Evolutionary conservation across 2,329 filamentous ascomycete species (phyloP), one percentile per base, ranked within the genome.

Genomic region (Aspergillus versicolor): DNA sequence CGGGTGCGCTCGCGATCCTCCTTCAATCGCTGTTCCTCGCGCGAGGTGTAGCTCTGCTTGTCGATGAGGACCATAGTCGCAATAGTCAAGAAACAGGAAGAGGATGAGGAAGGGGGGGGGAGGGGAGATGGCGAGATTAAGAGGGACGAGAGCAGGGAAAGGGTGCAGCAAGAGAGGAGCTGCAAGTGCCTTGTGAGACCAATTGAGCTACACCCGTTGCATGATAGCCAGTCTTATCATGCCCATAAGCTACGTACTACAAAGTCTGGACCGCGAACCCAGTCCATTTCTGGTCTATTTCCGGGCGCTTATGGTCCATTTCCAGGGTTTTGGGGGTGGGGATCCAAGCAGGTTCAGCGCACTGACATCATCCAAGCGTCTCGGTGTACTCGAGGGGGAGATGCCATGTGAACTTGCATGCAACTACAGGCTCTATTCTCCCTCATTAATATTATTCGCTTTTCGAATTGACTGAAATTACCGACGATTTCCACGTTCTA

Each of bases 11-110:
- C 85, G 58, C 87, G 85, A 76, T 97, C 93, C 71, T 96, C 86
- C 71, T 89, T 88, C 66, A 97, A 83, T 49, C 94, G 88, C 75
- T 89, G 89, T 81, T 97, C 93, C 78, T 97, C 93, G 75, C 90
- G 88, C 59, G 89, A 92, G 71, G 93, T 83, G 75, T 91, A 92
- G 72, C 94, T 90, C 76, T 94, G 86, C 70, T 88, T 86, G 76
- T 96, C 91, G 71, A 94, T 88, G 70, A 95, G 84, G 72, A 96
- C 92, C 93, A 97, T 97, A 63, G 58, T 59, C 21, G 56, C 15
- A 38, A 19, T 38, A 37, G 15, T 37, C 44, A 50, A 41, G 5
- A 17, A 40, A 37, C 7, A 46, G 48, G 34, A 37, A 43, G 27
- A 55, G 48, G 19, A 37, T 37, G 19, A 44, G 52, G 21, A 49